A percentile compares a stretch with the other conserved stretches of the same genome.
Evolutionary conservation across 306 rosid genomes (phyloP).

Genomic region (Fagus sylvatica): DNA sequence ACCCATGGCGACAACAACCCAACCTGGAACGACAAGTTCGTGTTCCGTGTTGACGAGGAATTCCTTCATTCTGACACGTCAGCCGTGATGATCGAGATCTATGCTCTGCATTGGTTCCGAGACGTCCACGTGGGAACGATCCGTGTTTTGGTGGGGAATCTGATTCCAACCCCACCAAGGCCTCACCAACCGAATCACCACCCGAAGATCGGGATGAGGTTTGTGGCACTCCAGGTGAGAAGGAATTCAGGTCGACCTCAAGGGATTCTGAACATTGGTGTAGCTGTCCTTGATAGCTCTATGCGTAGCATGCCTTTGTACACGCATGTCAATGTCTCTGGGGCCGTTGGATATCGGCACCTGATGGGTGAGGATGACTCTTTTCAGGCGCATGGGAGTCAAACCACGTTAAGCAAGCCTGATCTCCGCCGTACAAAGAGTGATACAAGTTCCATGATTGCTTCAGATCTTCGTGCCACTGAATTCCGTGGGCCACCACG

Average conservation of each 20-base stretch:
- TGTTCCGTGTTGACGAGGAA: conserved; percentile 71
- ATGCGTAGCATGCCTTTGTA: conserved; percentile 96
- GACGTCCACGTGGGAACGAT: conserved; percentile 82
- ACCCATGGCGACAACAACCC: conserved; percentile 66
- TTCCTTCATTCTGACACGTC: conserved; percentile 63
- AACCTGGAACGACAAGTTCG: conserved; percentile 90
- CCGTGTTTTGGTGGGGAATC: conserved; percentile 50
- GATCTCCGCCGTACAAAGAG: conserved; percentile 70
- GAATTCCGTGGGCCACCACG: conserved; percentile 17
- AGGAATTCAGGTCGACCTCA: conserved; percentile 74
- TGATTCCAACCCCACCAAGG: conserved; percentile 42
- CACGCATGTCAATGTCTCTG: conserved; percentile 46
- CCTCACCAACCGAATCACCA: conserved; percentile 21
- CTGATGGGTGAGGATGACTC: conserved; percentile 80
- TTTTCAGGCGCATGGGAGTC: conserved; percentile 6
- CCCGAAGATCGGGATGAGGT: conserved; percentile 48
- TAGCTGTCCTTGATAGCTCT: conserved; percentile 70
- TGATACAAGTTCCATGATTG: conserved; percentile 73
- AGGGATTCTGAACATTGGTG: conserved; percentile 87
- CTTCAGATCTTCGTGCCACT: conserved; percentile 39
- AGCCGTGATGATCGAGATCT: conserved; percentile 70
- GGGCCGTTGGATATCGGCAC: conserved; percentile 47
- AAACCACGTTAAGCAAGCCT: conserved; percentile 12
- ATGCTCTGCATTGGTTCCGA: conserved; percentile 86
- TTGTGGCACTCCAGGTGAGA: conserved; percentile 76